Base-by-base conservation (phyloP, 2,329 filamentous ascomycete species). In the Colletotrichum chrysophilum region DNA sequence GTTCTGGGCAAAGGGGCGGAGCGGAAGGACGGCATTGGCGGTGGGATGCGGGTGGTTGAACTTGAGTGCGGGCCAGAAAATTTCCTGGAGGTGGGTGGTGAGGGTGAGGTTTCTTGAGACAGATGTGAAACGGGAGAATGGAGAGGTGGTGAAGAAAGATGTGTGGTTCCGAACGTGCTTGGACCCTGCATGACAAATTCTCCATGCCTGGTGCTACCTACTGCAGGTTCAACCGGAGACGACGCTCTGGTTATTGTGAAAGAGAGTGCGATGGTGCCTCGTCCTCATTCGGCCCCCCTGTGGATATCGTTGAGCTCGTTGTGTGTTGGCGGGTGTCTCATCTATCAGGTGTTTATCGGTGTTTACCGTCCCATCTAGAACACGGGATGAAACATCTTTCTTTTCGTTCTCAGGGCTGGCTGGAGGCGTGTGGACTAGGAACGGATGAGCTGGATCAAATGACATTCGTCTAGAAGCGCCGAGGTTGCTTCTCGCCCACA, bases 151-250 rank as follows among this genome's bases (percentile, higher is more conserved):
- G 55, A 14, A 36, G 55, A 32, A 34, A 16, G 43, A 21, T n/a
- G 30, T 48, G n/a, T 48, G 43, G 43, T 48, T 48, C 43, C 43
- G 43, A 13, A 48, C n/a, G 43, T 61, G 64, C 73, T 76, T 72
- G 60, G 73, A 66, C 75, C 66, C 30, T 60, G 74, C 60, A 75
- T 76, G 74, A 76, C 74, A 76, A 76, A 76, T 76, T 66, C 60
- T n/a, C 30, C 48, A 70, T 60, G 34, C 36, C 9, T 55, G 58
- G 32, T 56, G 66, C 43, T 60, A 48, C 61, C 28, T 61, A 13
- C 24, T 13, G 18, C 18, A 65, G 16, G 30, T 18, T 36, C n/a
- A 58, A 24, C 48, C 26, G 18, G 24, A 21, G 18, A 4, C 62
- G 16, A 18, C 64, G 34, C 67, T 70, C 26, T 48, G 26, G n/a